Evolutionary conservation across 2,329 filamentous ascomycete genomes (phyloP).

Genomic region (Ceratocystis papillata): DNA sequence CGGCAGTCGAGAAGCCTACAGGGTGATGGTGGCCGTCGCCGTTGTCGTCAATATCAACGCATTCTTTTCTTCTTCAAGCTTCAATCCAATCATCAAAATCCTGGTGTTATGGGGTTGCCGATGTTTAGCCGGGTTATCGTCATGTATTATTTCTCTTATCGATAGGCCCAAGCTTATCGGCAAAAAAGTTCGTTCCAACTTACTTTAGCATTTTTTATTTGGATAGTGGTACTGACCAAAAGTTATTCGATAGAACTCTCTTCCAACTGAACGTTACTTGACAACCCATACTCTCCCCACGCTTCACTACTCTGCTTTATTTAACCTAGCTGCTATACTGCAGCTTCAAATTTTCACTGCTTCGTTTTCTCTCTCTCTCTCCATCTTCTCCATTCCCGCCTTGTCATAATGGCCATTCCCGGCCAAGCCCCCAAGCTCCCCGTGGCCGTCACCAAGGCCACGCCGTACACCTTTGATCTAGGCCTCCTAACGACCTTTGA

Average conservation of each 20-base stretch:
- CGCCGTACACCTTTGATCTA: slow-evolving; percentile 89
- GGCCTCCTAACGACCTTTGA: slow-evolving; percentile 76
- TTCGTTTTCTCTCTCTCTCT: neutral
- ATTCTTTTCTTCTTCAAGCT: slow-evolving; percentile 4
- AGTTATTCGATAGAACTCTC: neutral
- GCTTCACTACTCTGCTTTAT: neutral
- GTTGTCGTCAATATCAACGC: neutral
- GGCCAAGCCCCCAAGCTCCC: slow-evolving; percentile 42
- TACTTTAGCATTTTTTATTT: slow-evolving; percentile 5
- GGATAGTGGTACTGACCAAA: neutral
- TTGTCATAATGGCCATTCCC: slow-evolving; percentile 32
- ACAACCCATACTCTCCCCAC: neutral
- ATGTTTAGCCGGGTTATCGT: slow-evolving; percentile 1
- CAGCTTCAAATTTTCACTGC: too few species aligned
- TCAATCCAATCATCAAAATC: slow-evolving; percentile 15
- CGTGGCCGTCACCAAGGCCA: slow-evolving; percentile 65
- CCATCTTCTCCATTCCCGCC: neutral
- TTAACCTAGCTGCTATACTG: neutral
- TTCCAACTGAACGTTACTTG: neutral
- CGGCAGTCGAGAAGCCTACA: neutral
- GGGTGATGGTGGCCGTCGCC: neutral
- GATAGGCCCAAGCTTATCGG: slow-evolving; percentile 16
- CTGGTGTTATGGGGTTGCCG: slow-evolving; percentile 1
- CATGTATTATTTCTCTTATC: slow-evolving; percentile 8
- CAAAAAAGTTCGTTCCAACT: slow-evolving; percentile 22